A percentile compares a stretch with the other conserved stretches of the same genome.
These are phyloP conservation scores for Juncus effusus DNA, from an alignment of 176 grass and related monocot genomes.

Conservation along the genomic window DNA sequence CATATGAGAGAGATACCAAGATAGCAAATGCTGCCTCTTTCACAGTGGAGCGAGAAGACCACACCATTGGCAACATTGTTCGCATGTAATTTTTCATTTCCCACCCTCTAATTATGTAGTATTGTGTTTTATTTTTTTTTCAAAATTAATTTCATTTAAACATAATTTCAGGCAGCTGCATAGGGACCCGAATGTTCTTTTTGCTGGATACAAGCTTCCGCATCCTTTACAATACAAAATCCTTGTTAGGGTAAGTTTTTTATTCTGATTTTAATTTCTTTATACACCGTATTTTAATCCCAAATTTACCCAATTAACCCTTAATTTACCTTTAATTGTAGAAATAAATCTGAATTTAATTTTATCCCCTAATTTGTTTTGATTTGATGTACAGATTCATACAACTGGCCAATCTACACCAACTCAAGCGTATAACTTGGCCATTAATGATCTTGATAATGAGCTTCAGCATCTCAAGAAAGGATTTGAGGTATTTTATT, in stretches of 20 bases:
- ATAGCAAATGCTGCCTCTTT: constrained; percentile 50
- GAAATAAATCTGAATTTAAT: neutral
- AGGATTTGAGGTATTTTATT: constrained; percentile 33
- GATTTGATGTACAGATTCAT: constrained; percentile 31
- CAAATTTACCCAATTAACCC: constrained; percentile 4
- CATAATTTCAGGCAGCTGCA: constrained; percentile 40
- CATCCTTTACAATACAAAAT: constrained; percentile 55
- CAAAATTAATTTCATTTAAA: neutral
- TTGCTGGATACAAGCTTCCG: constrained; percentile 51
- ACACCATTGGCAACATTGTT: constrained; percentile 50
- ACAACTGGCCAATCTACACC: constrained; percentile 45
- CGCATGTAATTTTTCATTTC: constrained; percentile 33
- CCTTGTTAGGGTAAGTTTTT: constrained; percentile 36
- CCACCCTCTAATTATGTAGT: neutral
- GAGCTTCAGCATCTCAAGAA: constrained; percentile 40
- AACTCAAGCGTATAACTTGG: constrained; percentile 42
- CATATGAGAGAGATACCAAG: constrained; percentile 57
- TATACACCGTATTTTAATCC: neutral
- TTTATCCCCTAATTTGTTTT: constrained; percentile 3
- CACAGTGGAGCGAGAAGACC: constrained; percentile 47
- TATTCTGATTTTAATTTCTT: neutral
- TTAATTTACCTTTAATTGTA: constrained; percentile 15
- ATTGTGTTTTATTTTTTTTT: neutral
- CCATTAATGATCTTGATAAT: constrained; percentile 48
- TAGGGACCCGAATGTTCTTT: constrained; percentile 53